Conservation (phyloP, 2,329 filamentous ascomycete genomes). For the Scorias spongiosa region DNA sequence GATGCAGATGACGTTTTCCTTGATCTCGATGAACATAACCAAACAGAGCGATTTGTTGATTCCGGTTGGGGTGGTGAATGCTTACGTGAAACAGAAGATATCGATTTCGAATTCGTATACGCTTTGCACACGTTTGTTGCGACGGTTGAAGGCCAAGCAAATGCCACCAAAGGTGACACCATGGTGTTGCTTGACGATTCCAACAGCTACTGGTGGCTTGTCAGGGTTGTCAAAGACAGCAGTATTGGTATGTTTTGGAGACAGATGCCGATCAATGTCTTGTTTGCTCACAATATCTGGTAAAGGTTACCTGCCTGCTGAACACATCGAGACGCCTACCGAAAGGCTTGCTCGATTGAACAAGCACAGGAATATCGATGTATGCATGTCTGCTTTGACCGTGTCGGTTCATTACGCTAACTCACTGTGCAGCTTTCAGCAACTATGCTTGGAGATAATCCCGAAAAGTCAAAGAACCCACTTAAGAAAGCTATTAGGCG, state of each 20-base stretch:
- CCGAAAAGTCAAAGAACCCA: conserved; percentile 68
- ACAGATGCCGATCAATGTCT: neutral
- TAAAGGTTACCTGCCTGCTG: conserved; percentile 81
- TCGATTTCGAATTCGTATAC: conserved; percentile 99
- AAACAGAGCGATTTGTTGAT: conserved; percentile 44
- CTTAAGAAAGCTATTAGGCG: conserved; percentile 72
- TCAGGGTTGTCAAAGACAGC: conserved; percentile 90
- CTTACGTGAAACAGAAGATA: conserved; percentile 94
- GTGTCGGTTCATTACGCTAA: conserved; percentile 10
- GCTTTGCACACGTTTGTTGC: conserved; percentile 94
- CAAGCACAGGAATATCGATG: conserved; percentile 96
- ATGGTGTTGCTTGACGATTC: conserved; percentile 98
- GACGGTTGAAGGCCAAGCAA: conserved; percentile 94
- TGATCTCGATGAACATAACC: conserved; percentile 30
- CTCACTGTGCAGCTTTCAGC: conserved; percentile 41
- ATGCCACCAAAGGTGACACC: conserved; percentile 94
- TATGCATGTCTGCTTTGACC: conserved; percentile 31
- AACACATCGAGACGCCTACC: conserved; percentile 96
- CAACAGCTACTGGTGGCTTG: conserved; percentile 99
- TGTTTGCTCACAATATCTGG: neutral
- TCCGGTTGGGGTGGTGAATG: conserved; percentile 61
- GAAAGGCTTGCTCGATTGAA: conserved; percentile 86
- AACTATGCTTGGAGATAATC: conserved; percentile 55
- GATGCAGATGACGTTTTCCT: conserved; percentile 45
- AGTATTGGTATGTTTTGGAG: conserved; percentile 55